Evolutionary conservation across 768 basidiomycete genomes (phyloP).

Genomic region (Amanita muscaria): DNA sequence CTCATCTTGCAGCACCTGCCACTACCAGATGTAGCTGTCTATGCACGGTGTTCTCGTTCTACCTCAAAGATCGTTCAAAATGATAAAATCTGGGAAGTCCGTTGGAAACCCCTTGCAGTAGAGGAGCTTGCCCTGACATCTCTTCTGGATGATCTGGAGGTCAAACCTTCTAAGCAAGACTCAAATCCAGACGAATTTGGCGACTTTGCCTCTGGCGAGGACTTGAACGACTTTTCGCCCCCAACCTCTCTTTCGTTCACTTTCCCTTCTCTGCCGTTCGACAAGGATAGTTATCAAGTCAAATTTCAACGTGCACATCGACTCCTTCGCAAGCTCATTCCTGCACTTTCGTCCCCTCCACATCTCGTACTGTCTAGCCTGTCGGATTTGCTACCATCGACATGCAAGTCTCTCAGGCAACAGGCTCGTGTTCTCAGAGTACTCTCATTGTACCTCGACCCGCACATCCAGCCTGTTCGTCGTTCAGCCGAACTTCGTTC

Average conservation of each 20-base stretch:
- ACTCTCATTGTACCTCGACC: constrained; percentile 69
- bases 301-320: constrained; percentile 60
- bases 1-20: constrained; percentile 67
- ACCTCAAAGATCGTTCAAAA: constrained; percentile 55
- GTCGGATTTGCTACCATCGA: constrained; percentile 30
- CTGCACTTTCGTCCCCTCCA: constrained; percentile 51
- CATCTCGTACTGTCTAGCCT: constrained; percentile 60
- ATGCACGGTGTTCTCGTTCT: constrained; percentile 59
- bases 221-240: constrained; percentile 29
- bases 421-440: constrained; percentile 67
- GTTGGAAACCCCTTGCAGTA: constrained; percentile 50
- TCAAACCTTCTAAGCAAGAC: constrained; percentile 24
- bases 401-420: constrained; percentile 28
- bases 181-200: constrained; percentile 81
- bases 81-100: constrained; percentile 69
- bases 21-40: constrained; percentile 71
- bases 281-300: constrained; percentile 36
- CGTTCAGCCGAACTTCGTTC: constrained; percentile 54
- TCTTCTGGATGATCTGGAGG: constrained; percentile 56
- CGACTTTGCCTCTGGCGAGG: constrained; percentile 56
- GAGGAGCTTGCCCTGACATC: constrained; percentile 30
- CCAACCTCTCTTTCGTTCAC: constrained; percentile 8
- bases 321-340: constrained; percentile 51
- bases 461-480: constrained; percentile 58
- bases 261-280: constrained; percentile 10